Conservation (phyloP, 192 early-diverging fungal species). For the Coemansia sp. region DNA sequence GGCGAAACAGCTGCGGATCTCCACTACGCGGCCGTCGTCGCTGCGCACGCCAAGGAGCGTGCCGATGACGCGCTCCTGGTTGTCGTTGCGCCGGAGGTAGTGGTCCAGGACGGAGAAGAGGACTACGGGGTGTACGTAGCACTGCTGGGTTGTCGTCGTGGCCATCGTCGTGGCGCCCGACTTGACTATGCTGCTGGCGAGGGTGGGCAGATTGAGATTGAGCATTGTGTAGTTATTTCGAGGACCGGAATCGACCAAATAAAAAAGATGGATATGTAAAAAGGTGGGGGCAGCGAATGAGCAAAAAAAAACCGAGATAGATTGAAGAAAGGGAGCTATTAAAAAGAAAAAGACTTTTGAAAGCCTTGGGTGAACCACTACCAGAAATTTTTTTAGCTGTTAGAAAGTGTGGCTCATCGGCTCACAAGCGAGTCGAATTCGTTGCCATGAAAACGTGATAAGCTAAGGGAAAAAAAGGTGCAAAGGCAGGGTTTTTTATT, state of each 20-base stretch:
- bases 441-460: neutral
- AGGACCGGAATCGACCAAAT: neutral
- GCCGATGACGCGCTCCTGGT: slow-evolving; percentile 84
- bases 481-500: neutral
- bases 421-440: neutral
- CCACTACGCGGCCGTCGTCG: slow-evolving; percentile 84
- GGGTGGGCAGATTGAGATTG: slow-evolving; percentile 52
- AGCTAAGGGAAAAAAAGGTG: neutral
- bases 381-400: neutral
- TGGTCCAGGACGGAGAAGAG: slow-evolving; percentile 94
- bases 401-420: neutral
- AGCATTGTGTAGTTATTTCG: slow-evolving; percentile 16
- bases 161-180: slow-evolving; percentile 34
- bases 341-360: neutral
- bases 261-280: neutral
- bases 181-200: slow-evolving; percentile 32
- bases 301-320: neutral
- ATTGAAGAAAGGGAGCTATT: neutral
- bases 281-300: neutral
- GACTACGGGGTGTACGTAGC: slow-evolving; percentile 72
- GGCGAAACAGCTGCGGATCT: slow-evolving; percentile 87
- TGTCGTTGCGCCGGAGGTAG: slow-evolving; percentile 80
- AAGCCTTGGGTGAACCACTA: neutral
- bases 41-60: slow-evolving; percentile 86
- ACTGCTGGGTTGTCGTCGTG: slow-evolving; percentile 42